phyloP scores from a whole-genome alignment of 352 stramenopile species.

The Globisporangium uncinulatum region DNA sequence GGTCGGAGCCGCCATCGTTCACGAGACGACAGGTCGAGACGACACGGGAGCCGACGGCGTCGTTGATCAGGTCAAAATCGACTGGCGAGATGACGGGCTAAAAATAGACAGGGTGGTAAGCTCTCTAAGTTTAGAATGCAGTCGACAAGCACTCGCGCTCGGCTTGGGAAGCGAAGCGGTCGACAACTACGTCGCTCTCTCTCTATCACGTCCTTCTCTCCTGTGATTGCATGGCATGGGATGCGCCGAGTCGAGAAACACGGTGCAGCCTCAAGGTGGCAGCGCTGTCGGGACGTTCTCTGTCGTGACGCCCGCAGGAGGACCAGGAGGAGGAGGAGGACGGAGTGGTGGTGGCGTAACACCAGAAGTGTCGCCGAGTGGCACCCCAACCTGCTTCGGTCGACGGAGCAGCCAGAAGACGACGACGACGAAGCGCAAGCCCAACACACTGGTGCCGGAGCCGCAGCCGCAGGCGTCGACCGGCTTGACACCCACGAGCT shows the following conservation, averaged over 20 bases:
- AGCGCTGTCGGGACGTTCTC: conserved; percentile 11
- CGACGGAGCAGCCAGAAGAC: conserved; percentile 6
- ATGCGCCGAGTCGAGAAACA: conserved; percentile 38
- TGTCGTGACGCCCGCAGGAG: conserved; percentile 13
- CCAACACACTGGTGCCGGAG: conserved; percentile 34
- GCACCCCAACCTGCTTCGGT: conserved; percentile 3
- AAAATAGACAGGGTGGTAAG: too few species aligned
- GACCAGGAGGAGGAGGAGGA: too few species aligned
- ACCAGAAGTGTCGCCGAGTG: background rate
- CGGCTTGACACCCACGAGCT: background rate
- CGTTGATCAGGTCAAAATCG: too few species aligned
- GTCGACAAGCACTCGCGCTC: too few species aligned
- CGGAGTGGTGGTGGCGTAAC: background rate
- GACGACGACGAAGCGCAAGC: conserved; percentile 22
- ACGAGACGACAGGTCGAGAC: background rate
- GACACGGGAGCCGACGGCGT: background rate
- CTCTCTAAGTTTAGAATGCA: too few species aligned
- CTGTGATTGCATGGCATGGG: conserved; percentile 26
- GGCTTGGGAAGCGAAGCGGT: too few species aligned
- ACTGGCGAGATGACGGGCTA: too few species aligned
- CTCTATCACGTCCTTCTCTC: background rate
- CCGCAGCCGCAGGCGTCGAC: conserved; percentile 15
- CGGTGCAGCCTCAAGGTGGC: conserved; percentile 27
- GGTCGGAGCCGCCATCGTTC: background rate
- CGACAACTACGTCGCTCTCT: background rate